phyloP scores from a whole-genome alignment of 1,284 basidiomycete species.

The Boletus hoseneyae region DNA sequence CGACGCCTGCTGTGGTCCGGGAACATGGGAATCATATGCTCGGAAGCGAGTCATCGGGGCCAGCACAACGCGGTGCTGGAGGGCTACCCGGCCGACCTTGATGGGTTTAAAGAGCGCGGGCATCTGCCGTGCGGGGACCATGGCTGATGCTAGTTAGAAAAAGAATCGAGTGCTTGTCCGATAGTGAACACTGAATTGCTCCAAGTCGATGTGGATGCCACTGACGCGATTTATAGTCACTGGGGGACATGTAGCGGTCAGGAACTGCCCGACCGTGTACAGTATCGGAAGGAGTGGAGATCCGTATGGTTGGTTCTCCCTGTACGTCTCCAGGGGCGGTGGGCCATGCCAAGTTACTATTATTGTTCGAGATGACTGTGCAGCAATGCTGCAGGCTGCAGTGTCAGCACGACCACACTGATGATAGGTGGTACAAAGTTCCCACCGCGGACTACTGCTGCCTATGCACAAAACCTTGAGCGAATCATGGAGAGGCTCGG shows the following conservation, averaged over 20 bases:
- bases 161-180: neutral
- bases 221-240: neutral
- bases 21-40: conserved; percentile 18
- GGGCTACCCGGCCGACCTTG: conserved; percentile 29
- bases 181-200: neutral
- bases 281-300: too few species aligned
- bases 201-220: too few species aligned
- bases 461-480: too few species aligned
- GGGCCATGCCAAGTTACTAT: too few species aligned
- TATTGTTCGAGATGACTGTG: neutral
- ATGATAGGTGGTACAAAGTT: too few species aligned
- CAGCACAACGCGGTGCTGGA: conserved; percentile 33
- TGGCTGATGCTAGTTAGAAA: neutral
- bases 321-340: neutral
- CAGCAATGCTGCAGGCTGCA: neutral
- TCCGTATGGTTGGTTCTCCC: too few species aligned
- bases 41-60: conserved; percentile 36
- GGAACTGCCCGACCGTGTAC: too few species aligned
- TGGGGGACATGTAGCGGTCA: neutral
- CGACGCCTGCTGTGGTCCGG: conserved; percentile 11
- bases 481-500: neutral
- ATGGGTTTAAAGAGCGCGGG: conserved; percentile 18
- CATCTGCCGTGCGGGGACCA: neutral
- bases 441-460: too few species aligned
- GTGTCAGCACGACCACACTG: neutral